Evolutionary conservation across 768 basidiomycete genomes (phyloP).

Genomic region (Epithele typhae): DNA sequence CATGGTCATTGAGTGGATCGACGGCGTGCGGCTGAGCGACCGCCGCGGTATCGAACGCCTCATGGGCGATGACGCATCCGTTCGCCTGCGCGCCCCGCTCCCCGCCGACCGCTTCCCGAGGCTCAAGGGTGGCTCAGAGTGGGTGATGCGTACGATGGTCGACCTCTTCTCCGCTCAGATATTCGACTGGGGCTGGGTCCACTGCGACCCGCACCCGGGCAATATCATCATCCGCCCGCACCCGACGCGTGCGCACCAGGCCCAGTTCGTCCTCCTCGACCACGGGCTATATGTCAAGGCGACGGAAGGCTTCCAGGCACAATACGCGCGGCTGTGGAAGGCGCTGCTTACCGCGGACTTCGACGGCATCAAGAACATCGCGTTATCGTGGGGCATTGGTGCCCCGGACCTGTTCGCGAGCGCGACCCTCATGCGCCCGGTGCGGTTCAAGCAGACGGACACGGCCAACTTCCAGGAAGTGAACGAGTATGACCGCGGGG

Average conservation of each 20-base stretch:
- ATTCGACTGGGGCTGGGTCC: conserved; percentile 89
- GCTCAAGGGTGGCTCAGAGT: conserved; percentile 55
- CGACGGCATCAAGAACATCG: conserved; percentile 44
- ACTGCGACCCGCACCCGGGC: conserved; percentile 73
- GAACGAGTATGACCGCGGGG: conserved; percentile 66
- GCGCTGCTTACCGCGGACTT: conserved; percentile 56
- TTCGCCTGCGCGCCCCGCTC: conserved; percentile 1
- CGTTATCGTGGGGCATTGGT: conserved; percentile 64
- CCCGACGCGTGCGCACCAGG: conserved; percentile 35
- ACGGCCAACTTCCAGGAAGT: conserved; percentile 25
- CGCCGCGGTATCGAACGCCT: conserved; percentile 49
- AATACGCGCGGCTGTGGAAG: conserved; percentile 80
- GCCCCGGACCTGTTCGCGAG: conserved; percentile 71
- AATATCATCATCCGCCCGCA: conserved; percentile 72
- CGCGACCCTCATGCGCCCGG: conserved; percentile 64
- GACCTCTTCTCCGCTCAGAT: conserved; percentile 87
- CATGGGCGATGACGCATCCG: conserved; percentile 45
- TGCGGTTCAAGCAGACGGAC: conserved; percentile 34
- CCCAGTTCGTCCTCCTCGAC: conserved; percentile 82
- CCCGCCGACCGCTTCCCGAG: conserved; percentile 8
- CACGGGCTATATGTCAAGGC: conserved; percentile 87
- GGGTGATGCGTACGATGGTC: conserved; percentile 83
- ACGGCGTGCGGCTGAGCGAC: conserved; percentile 70
- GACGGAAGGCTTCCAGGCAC: conserved; percentile 57
- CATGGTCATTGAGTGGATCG: conserved; percentile 84